Conservation (phyloP, 768 basidiomycete species). For the Amanita brunnescens region DNA sequence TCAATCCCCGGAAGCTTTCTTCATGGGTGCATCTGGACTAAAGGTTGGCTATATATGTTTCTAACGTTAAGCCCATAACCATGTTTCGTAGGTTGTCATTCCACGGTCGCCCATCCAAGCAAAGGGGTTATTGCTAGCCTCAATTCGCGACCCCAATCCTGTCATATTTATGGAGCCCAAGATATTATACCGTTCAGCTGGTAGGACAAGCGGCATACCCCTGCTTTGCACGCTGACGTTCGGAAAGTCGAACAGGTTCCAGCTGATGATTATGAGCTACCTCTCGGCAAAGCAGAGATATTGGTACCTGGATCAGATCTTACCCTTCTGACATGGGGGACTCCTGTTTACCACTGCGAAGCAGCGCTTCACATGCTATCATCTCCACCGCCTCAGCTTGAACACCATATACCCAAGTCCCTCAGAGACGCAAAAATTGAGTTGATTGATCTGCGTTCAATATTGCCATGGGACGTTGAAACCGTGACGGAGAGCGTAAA, state of each 20-base stretch:
- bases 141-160: conserved; percentile 89
- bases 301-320: conserved; percentile 70
- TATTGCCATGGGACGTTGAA: conserved; percentile 84
- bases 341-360: conserved; percentile 86
- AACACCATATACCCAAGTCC: conserved; percentile 53
- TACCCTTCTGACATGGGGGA: conserved; percentile 92
- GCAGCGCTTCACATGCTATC: conserved; percentile 67
- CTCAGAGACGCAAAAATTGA: conserved; percentile 69
- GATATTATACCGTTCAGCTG: conserved; percentile 84
- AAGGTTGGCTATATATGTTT: conserved; percentile 42
- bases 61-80: neutral
- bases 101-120: conserved; percentile 92
- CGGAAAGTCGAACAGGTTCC: conserved; percentile 83
- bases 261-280: conserved; percentile 77
- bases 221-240: conserved; percentile 2
- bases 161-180: conserved; percentile 96
- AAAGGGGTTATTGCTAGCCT: conserved; percentile 81
- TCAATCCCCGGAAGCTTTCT: conserved; percentile 92
- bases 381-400: conserved; percentile 56
- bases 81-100: conserved; percentile 58
- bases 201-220: conserved; percentile 23
- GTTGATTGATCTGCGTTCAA: conserved; percentile 83
- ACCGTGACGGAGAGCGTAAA: conserved; percentile 76
- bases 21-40: conserved; percentile 82
- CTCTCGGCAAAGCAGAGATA: conserved; percentile 73